Evolutionary conservation across 2,329 filamentous ascomycete species (phyloP).

Genomic region (Alternaria gansuensis): DNA sequence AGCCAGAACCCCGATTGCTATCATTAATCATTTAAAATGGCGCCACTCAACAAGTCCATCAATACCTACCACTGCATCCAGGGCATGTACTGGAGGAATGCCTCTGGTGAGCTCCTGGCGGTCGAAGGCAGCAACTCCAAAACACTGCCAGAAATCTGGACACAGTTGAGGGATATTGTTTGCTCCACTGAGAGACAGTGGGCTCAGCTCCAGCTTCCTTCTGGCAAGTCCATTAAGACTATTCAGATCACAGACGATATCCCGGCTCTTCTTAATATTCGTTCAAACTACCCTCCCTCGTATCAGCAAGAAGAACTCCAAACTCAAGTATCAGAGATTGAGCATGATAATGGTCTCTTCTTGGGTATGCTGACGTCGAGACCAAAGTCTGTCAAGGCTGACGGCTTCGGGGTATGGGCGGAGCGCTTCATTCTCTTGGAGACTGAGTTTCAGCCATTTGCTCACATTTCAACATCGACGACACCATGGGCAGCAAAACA

Average conservation of each 20-base stretch:
- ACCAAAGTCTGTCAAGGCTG: slow-evolving; percentile 35
- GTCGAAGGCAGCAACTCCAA: slow-evolving; percentile 39
- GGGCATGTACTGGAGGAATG: slow-evolving; percentile 42
- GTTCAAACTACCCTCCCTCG: slow-evolving; percentile 36
- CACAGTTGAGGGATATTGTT: slow-evolving; percentile 30
- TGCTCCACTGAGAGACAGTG: slow-evolving; percentile 27
- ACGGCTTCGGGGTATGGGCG: slow-evolving; percentile 39
- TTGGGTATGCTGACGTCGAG: slow-evolving; percentile 37
- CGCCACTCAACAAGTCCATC: slow-evolving; percentile 43
- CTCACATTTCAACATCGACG: slow-evolving; percentile 27
- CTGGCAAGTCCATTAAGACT: slow-evolving; percentile 38
- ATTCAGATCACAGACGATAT: slow-evolving; percentile 29
- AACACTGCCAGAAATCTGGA: slow-evolving; percentile 32
- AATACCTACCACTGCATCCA: slow-evolving; percentile 43
- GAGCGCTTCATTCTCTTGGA: slow-evolving; percentile 43
- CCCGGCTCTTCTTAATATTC: slow-evolving; percentile 32
- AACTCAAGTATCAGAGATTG: slow-evolving; percentile 33
- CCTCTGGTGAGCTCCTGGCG: slow-evolving; percentile 35
- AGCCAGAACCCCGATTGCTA: slow-evolving; percentile 13
- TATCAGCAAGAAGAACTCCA: slow-evolving; percentile 32
- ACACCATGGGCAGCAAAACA: slow-evolving; percentile 34
- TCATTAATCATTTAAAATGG: slow-evolving; percentile 31
- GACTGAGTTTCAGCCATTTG: slow-evolving; percentile 39
- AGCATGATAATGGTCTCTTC: slow-evolving; percentile 34
- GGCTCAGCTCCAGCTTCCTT: slow-evolving; percentile 32